These are phyloP conservation scores for Lactifluus piperatus DNA, from an alignment of 768 basidiomycete genomes.

Conservation along the genomic window DNA sequence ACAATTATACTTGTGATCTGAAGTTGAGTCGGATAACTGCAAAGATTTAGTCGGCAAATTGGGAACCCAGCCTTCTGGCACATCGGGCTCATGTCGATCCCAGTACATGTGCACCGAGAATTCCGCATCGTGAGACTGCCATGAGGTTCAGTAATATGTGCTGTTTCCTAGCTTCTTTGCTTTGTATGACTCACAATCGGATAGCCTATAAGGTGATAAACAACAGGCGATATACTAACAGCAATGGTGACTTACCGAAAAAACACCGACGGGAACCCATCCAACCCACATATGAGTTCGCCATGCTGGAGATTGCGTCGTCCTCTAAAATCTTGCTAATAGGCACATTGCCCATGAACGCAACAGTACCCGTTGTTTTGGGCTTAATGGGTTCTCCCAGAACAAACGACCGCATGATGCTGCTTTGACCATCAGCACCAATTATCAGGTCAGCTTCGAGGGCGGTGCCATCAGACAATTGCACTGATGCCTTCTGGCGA, in stretches of 20 bases:
- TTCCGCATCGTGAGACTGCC: slow-evolving; percentile 1
- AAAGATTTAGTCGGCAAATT: slow-evolving; percentile 1
- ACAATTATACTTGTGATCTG: slow-evolving; percentile 8
- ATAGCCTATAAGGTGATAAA: slow-evolving; percentile 8
- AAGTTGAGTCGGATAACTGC: not conserved
- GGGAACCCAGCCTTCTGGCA: slow-evolving; percentile 13
- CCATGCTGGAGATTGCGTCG: not conserved
- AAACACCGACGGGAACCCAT: slow-evolving; percentile 6
- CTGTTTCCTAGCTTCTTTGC: not conserved
- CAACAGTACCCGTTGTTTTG: slow-evolving; percentile 1
- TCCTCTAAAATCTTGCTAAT: slow-evolving; percentile 10
- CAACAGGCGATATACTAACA: not conserved
- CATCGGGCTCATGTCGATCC: slow-evolving; percentile 13
- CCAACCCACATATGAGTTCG: slow-evolving; percentile 11
- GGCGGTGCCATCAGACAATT: slow-evolving; percentile 14
- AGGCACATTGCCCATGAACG: slow-evolving; percentile 6
- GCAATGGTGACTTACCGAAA: slow-evolving; percentile 5
- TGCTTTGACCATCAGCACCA: slow-evolving; percentile 20
- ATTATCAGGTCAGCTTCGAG: slow-evolving; percentile 19
- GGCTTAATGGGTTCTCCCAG: slow-evolving; percentile 3
- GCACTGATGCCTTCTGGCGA: slow-evolving; percentile 3
- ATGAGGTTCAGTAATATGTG: not conserved
- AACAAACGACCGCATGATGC: slow-evolving; percentile 10
- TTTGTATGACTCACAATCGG: slow-evolving; percentile 10
- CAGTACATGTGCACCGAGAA: slow-evolving; percentile 10